Evolutionary conservation across 495 filamentous ascomycete genomes (phyloP).

Genomic region (Choiromyces venosus): DNA sequence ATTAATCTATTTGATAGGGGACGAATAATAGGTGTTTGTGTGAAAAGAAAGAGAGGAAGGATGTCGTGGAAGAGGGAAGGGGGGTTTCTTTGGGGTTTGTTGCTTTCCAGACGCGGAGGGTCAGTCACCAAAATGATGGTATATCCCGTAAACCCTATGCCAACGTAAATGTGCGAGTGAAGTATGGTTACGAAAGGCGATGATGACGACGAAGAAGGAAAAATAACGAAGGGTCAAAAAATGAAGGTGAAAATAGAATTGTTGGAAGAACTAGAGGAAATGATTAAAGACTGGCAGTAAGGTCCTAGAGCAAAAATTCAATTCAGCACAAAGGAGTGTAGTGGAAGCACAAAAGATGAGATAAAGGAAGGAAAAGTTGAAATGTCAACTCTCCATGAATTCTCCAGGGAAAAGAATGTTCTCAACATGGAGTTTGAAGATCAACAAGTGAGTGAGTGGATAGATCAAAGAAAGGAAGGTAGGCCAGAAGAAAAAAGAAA

Average conservation of each 20-base stretch:
- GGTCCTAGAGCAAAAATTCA: slow-evolving; percentile 4
- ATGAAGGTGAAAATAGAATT: slow-evolving; percentile 1
- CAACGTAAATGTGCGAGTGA: neutral
- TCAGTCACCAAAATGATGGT: neutral
- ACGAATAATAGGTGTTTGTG: neutral
- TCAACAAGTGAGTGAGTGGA: slow-evolving; percentile 4
- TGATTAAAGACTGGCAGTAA: slow-evolving; percentile 19
- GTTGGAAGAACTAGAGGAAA: slow-evolving; percentile 5
- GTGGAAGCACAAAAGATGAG: neutral
- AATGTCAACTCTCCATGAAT: neutral
- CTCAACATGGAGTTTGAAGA: neutral
- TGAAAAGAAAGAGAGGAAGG: neutral
- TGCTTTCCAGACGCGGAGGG: neutral
- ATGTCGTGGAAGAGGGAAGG: neutral
- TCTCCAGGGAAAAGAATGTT: neutral
- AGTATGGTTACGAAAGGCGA: slow-evolving; percentile 1
- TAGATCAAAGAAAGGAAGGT: slow-evolving; percentile 6
- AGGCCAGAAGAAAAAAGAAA: slow-evolving; percentile 8
- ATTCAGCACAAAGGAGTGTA: slow-evolving; percentile 17
- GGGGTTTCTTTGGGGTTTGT: neutral
- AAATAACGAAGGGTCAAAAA: slow-evolving; percentile 8
- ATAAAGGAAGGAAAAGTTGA: slow-evolving; percentile 18
- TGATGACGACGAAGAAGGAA: slow-evolving; percentile 5
- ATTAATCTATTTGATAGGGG: neutral
- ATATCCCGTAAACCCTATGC: neutral